A percentile compares a stretch with the other conserved stretches of the same genome.
Evolutionary conservation across 2,329 filamentous ascomycete species (phyloP).

Genomic region (Diaporthe velutina): DNA sequence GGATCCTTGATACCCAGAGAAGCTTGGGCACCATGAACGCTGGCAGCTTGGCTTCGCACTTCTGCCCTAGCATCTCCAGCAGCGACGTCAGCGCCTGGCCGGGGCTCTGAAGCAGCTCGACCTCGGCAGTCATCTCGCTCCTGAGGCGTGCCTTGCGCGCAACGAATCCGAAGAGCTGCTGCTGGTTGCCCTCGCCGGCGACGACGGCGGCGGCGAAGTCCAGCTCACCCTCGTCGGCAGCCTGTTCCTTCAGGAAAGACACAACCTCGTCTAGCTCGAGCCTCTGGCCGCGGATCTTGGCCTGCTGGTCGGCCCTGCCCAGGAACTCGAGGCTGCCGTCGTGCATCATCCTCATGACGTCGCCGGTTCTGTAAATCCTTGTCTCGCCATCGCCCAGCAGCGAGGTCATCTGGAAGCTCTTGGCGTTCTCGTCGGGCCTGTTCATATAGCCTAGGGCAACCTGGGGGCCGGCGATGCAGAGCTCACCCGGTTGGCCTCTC

Average conservation of each 20-base stretch:
- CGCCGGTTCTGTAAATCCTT: constrained; percentile 42
- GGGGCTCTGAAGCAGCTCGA: constrained; percentile 32
- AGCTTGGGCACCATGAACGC: constrained; percentile 44
- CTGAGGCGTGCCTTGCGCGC: constrained; percentile 36
- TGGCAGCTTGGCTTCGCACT: constrained; percentile 39
- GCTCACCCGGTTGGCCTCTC: constrained; percentile 32
- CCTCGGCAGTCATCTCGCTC: constrained; percentile 36
- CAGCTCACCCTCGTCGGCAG: constrained; percentile 33
- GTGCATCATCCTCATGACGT: constrained; percentile 40
- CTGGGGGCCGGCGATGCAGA: constrained; percentile 38
- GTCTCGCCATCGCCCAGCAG: constrained; percentile 12
- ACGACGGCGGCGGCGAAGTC: constrained; percentile 40
- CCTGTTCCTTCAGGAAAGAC: constrained; percentile 33
- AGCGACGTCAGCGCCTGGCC: constrained; percentile 19
- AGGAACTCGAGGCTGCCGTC: constrained; percentile 42
- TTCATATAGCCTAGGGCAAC: constrained; percentile 40
- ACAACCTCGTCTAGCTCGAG: constrained; percentile 41
- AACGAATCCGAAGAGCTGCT: constrained; percentile 40
- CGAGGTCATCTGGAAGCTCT: constrained; percentile 36
- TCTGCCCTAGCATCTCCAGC: constrained; percentile 28
- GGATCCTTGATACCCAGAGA: constrained; percentile 42
- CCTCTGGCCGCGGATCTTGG: constrained; percentile 39
- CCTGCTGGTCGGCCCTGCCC: constrained; percentile 39
- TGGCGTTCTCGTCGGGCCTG: constrained; percentile 36
- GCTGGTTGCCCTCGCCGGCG: constrained; percentile 24